Base-by-base conservation (phyloP, 352 stramenopile species). In the Pythium utonaiense region DNA sequence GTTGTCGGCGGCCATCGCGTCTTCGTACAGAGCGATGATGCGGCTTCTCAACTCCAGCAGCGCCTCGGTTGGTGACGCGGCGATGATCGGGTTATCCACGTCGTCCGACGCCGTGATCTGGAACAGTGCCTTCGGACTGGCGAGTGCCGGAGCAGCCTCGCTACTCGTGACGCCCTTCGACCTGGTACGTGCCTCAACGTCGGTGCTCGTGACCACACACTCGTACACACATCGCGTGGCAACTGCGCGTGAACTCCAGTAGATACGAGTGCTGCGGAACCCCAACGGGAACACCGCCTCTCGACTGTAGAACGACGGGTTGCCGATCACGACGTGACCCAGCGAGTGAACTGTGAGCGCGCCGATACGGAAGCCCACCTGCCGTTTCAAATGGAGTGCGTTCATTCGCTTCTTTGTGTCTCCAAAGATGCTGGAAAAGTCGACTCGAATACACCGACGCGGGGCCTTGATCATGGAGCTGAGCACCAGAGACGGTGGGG, bases 191-290 rank as follows among this genome's bases (percentile, higher is more conserved):
- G 76, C 78, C 57, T 87, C 93, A 48, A 82, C 79, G 62, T 84
- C 85, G 7, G 69, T 83, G 51, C 77, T 95, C 19, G 88, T 85
- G 42, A 98, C 81, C 12, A 93, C 81, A 54, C 95, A 93, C 42
- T 97, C 82, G 64, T 98, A 98, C 28, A 98, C 62, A 52, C 88
- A 97, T 2, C 94, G 77, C 6, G 49, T 74, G 1, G 66, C 74
- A 8, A 91, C 40, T 9, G 62, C 36, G 4, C 66, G 67, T 0
- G 78, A 78, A 17, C 89, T 98, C 93, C 93, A 98, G 60, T 96
- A 98, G 45, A 98, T 97, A 22, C 95, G 77, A 8, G 91, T 96
- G 30, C 91, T 96, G 13, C 88, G 82, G 60, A 89, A 98, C 0
- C 93, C 91, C 10, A 91, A 44, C 8, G 95, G 93, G 36, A 83